Percentiles rank a stretch among this genome's conserved stretches.
phyloP scores from a whole-genome alignment of 2,329 filamentous ascomycete genomes.

The Phaeosphaeriaceae sp. region DNA sequence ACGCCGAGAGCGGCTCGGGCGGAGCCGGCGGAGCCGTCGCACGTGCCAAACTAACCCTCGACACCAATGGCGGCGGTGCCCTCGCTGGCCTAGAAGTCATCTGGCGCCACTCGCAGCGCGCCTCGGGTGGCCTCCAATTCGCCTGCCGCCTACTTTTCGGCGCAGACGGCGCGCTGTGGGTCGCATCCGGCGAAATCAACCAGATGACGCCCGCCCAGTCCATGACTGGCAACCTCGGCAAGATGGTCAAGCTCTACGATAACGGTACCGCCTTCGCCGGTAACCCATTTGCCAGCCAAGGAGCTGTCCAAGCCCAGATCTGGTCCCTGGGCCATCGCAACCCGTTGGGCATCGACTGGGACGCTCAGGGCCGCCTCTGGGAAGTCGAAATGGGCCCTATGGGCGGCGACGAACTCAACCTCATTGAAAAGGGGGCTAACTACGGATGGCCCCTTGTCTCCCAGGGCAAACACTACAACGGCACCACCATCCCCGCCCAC shows the following conservation, averaged over 20 bases:
- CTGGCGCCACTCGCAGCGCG: slow-evolving; percentile 24
- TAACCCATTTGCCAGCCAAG: slow-evolving; percentile 22
- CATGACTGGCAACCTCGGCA: slow-evolving; percentile 24
- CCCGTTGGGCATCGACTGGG: slow-evolving; percentile 24
- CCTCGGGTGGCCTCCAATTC: slow-evolving; percentile 22
- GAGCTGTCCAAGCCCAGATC: slow-evolving; percentile 21
- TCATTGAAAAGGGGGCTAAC: slow-evolving; percentile 18
- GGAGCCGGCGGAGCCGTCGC: slow-evolving; percentile 20
- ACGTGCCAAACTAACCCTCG: slow-evolving; percentile 21
- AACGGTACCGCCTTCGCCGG: slow-evolving; percentile 25
- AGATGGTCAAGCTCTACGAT: slow-evolving; percentile 23
- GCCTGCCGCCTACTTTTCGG: slow-evolving; percentile 23
- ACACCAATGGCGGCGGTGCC: slow-evolving; percentile 16
- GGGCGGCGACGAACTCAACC: slow-evolving; percentile 26
- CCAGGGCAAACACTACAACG: slow-evolving; percentile 21
- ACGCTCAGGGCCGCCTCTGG: slow-evolving; percentile 24
- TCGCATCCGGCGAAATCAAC: slow-evolving; percentile 24
- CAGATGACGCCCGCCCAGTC: slow-evolving; percentile 23
- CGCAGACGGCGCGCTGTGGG: slow-evolving; percentile 22
- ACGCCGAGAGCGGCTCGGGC: slow-evolving; percentile 21
- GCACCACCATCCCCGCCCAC: slow-evolving; percentile 17
- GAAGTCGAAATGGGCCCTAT: slow-evolving; percentile 25
- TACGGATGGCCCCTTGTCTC: slow-evolving; percentile 24
- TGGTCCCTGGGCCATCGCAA: slow-evolving; percentile 25
- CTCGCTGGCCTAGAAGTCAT: slow-evolving; percentile 23